phyloP scores from a whole-genome alignment of 306 rosid species.

The Inga leiocalycina region DNA sequence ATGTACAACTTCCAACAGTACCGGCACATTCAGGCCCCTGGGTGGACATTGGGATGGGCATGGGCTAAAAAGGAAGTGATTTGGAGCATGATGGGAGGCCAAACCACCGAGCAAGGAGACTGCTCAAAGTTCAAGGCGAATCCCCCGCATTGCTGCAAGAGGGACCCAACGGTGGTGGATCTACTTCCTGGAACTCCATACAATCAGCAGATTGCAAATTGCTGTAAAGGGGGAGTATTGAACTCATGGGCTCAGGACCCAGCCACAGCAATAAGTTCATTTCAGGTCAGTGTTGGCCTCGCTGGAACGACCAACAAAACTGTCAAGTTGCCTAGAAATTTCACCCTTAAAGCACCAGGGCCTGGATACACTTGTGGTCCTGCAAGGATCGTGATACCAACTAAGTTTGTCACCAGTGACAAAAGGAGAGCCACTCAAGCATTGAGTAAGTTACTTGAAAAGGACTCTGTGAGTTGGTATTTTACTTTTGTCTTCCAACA shows the following conservation, averaged over 20 bases:
- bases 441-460: constrained; percentile 65
- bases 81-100: constrained; percentile 91
- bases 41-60: constrained; percentile 94
- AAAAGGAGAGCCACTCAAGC: constrained; percentile 91
- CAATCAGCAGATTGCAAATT: constrained; percentile 92
- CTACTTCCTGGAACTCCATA: constrained; percentile 92
- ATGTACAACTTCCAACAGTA: constrained; percentile 94
- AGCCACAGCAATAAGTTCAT: constrained; percentile 70
- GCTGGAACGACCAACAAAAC: constrained; percentile 94
- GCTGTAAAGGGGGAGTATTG: constrained; percentile 92
- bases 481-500: background rate
- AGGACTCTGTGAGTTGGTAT: constrained; percentile 5
- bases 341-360: constrained; percentile 84
- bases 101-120: constrained; percentile 95
- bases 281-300: constrained; percentile 91
- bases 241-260: constrained; percentile 88
- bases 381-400: constrained; percentile 51
- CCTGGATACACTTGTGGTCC: constrained; percentile 46
- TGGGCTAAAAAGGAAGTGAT: constrained; percentile 98
- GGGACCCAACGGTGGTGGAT: constrained; percentile 88
- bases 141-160: constrained; percentile 86
- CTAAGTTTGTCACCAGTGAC: constrained; percentile 62
- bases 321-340: constrained; percentile 75
- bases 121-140: constrained; percentile 84
- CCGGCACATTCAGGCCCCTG: constrained; percentile 90